phyloP scores from a whole-genome alignment of 2,329 filamentous ascomycete genomes.

The Beauveria medogensis region DNA sequence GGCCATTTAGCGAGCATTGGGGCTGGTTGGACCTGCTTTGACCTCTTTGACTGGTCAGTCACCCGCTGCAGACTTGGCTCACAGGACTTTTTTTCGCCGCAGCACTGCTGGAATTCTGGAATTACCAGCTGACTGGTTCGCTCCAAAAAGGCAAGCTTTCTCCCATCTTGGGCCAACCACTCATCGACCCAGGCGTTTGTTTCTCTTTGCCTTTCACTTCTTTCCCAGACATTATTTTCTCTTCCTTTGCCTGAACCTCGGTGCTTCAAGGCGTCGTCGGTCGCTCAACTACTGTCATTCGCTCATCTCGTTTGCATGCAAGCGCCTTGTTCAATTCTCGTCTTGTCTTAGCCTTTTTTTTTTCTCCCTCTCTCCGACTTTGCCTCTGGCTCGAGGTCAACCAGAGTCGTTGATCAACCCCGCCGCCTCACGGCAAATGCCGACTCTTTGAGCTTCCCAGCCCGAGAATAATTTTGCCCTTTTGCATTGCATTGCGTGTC shows the following conservation, averaged over 20 bases:
- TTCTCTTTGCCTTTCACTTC: neutral
- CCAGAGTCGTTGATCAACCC: constrained; percentile 6
- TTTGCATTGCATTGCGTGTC: constrained; percentile 3
- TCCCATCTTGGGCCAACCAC: neutral
- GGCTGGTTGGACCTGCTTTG: neutral
- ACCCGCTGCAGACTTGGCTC: neutral
- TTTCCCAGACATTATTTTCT: neutral
- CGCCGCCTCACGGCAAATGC: constrained; percentile 9
- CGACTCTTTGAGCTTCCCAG: neutral
- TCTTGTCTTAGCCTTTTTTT: neutral
- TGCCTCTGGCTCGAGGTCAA: neutral
- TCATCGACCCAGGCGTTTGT: neutral
- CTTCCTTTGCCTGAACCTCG: neutral
- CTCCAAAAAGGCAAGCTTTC: neutral
- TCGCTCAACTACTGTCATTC: neutral
- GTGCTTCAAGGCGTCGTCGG: neutral
- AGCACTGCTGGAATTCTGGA: neutral
- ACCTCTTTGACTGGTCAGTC: neutral
- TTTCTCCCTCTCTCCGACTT: neutral
- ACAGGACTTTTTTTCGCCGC: neutral
- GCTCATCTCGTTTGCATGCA: neutral
- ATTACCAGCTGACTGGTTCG: neutral
- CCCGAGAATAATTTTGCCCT: neutral
- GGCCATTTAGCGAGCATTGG: neutral
- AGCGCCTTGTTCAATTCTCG: neutral